Evolutionary conservation across 306 rosid species (phyloP).

Genomic region (Biancaea sappan): DNA sequence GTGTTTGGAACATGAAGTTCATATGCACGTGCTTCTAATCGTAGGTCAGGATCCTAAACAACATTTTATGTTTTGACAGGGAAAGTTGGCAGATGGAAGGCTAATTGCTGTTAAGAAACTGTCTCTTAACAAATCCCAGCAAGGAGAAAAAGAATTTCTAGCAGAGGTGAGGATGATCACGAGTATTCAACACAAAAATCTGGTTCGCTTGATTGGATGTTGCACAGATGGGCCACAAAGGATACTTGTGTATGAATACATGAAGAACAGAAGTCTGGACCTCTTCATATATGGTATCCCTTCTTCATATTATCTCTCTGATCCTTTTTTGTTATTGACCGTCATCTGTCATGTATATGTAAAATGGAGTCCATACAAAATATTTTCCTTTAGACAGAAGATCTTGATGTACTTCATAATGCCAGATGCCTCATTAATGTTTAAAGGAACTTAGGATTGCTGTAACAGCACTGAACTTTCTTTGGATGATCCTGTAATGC

Average conservation of each 20-base stretch:
- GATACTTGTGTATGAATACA: conserved; percentile 83
- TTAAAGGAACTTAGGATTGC: not conserved
- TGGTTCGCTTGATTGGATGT: conserved; percentile 84
- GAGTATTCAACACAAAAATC: conserved; percentile 90
- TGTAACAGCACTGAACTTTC: not conserved
- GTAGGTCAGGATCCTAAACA: conserved; percentile 9
- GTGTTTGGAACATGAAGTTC: conserved; percentile 12
- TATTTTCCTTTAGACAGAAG: not conserved
- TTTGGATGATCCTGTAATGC: conserved; percentile 26
- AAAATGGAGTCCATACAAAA: not conserved
- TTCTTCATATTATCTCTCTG: conserved; percentile 3
- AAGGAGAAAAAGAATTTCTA: conserved; percentile 86
- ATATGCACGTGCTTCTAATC: conserved; percentile 28
- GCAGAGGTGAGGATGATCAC: conserved; percentile 84
- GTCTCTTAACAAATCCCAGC: conserved; percentile 75
- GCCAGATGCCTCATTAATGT: not conserved
- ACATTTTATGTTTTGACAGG: conserved; percentile 49
- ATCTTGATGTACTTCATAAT: not conserved
- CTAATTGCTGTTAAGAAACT: conserved; percentile 75
- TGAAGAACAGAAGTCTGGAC: conserved; percentile 85
- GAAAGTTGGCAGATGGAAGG: conserved; percentile 71
- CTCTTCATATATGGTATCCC: conserved; percentile 59
- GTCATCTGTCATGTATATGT: not conserved
- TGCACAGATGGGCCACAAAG: conserved; percentile 84
- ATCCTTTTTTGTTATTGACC: not conserved